Conservation (phyloP, 2,329 filamentous ascomycete genomes). For the Lithohypha guttulata region DNA sequence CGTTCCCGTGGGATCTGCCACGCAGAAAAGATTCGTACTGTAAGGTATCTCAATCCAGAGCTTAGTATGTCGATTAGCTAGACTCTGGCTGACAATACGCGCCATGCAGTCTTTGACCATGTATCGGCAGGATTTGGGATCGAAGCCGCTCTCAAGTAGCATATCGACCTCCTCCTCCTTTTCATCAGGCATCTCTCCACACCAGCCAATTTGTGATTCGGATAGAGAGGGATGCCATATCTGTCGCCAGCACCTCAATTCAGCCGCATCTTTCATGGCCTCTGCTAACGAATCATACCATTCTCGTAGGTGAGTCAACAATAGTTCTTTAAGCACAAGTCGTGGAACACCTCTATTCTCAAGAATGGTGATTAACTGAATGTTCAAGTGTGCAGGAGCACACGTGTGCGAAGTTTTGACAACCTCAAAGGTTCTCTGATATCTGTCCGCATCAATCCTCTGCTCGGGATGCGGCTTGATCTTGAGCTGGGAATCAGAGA, state of each 20-base stretch:
- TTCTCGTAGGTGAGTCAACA: constrained; percentile 27
- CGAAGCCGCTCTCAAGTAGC: constrained; percentile 38
- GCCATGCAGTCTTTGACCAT: constrained; percentile 21
- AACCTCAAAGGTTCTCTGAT: constrained; percentile 47
- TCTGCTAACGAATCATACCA: constrained; percentile 26
- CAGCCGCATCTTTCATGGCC: constrained; percentile 11
- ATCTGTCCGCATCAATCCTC: constrained; percentile 27
- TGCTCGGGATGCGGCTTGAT: constrained; percentile 35
- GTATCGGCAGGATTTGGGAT: constrained; percentile 31
- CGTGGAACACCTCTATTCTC: constrained; percentile 39
- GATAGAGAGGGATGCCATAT: constrained; percentile 9
- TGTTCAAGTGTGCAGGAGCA: constrained; percentile 39
- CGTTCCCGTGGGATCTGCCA: constrained; percentile 45
- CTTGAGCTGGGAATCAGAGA: constrained; percentile 49
- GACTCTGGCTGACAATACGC: constrained; percentile 30
- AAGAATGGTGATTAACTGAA: constrained; percentile 46
- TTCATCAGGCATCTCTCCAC: constrained; percentile 29
- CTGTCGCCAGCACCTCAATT: constrained; percentile 17
- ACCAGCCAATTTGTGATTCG: constrained; percentile 3
- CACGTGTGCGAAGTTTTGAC: constrained; percentile 35
- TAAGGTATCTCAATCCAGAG: constrained; percentile 39
- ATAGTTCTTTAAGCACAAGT: constrained; percentile 34
- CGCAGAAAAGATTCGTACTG: constrained; percentile 45
- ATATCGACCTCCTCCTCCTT: constrained; percentile 28
- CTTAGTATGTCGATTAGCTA: constrained; percentile 35